A percentile compares a stretch with the other conserved stretches of the same genome.
Conservation (phyloP, 306 rosid species). For the Gillenia trifoliata region DNA sequence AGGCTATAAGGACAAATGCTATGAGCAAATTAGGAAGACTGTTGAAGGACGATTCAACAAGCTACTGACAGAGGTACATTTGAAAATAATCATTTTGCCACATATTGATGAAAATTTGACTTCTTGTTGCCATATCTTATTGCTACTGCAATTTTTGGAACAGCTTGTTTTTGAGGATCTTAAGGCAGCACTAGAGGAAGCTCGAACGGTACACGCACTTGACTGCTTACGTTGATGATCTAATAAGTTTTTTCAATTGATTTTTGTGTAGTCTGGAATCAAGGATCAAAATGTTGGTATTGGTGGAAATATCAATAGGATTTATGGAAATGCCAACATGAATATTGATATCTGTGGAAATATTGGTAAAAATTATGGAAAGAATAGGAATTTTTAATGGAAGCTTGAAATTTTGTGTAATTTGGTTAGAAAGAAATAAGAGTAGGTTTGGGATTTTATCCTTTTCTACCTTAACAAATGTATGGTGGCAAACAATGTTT, state of each 20-base stretch:
- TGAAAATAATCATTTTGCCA: not conserved
- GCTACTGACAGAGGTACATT: slow-evolving; percentile 73
- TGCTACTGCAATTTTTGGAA: slow-evolving; percentile 36
- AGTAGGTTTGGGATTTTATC: not conserved
- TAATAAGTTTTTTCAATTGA: not conserved
- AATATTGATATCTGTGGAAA: not conserved
- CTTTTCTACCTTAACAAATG: not conserved
- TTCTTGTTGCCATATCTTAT: not conserved
- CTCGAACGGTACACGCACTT: slow-evolving; percentile 54
- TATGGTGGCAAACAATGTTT: not conserved
- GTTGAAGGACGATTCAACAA: slow-evolving; percentile 81
- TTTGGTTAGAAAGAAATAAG: not conserved
- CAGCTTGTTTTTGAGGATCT: slow-evolving; percentile 88
- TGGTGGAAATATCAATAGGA: not conserved
- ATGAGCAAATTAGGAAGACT: slow-evolving; percentile 87
- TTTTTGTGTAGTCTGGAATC: not conserved
- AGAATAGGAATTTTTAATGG: not conserved
- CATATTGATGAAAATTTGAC: not conserved
- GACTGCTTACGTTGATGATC: not conserved
- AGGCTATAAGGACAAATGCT: slow-evolving; percentile 91
- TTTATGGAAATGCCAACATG: not conserved
- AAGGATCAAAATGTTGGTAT: not conserved
- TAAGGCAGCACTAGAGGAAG: slow-evolving; percentile 93
- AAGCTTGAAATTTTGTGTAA: not conserved
- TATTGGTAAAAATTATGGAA: not conserved